Percentiles rank a stretch among this genome's conserved stretches.
These are phyloP conservation scores for Jacaranda copaia DNA, from an alignment of 257 asterid genomes.

Conservation along the genomic window DNA sequence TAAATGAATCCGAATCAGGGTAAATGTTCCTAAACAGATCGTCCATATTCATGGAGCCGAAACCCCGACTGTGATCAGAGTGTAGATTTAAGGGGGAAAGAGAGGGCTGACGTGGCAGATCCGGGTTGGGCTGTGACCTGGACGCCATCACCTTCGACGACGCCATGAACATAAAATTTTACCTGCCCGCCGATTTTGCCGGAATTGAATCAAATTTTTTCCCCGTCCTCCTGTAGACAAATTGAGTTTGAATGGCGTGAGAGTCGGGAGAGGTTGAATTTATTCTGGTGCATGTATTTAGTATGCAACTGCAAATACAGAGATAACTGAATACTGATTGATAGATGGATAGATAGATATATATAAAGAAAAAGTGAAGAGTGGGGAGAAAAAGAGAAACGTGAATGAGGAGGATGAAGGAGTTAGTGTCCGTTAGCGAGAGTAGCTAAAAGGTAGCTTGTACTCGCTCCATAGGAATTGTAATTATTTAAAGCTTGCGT, in stretches of 20 bases:
- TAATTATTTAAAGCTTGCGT: no score
- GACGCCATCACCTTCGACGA: conserved; percentile 96
- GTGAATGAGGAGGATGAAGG: not conserved
- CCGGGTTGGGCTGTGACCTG: conserved; percentile 93
- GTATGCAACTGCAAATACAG: conserved; percentile 6
- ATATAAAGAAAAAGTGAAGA: not conserved
- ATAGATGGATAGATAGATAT: not conserved
- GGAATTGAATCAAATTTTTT: conserved; percentile 26
- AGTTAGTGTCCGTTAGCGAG: conserved; percentile 17
- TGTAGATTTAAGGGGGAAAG: conserved; percentile 53
- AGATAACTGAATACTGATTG: not conserved
- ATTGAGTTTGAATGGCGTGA: not conserved
- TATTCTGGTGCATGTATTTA: not conserved
- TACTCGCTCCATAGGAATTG: conserved; percentile 21
- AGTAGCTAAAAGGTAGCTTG: not conserved
- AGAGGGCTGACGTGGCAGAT: conserved; percentile 78
- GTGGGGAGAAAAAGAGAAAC: not conserved
- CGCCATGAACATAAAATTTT: conserved; percentile 56
- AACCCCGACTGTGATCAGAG: conserved; percentile 56
- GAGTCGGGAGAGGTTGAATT: conserved; percentile 5
- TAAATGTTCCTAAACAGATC: conserved; percentile 75
- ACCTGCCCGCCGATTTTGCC: conserved; percentile 47
- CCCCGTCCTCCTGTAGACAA: not conserved
- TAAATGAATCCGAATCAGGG: conserved; percentile 60
- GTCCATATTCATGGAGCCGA: conserved; percentile 88